These are phyloP conservation scores for Sungouiella thailandica DNA, from an alignment of 805 yeast species.

Conservation along the genomic window DNA sequence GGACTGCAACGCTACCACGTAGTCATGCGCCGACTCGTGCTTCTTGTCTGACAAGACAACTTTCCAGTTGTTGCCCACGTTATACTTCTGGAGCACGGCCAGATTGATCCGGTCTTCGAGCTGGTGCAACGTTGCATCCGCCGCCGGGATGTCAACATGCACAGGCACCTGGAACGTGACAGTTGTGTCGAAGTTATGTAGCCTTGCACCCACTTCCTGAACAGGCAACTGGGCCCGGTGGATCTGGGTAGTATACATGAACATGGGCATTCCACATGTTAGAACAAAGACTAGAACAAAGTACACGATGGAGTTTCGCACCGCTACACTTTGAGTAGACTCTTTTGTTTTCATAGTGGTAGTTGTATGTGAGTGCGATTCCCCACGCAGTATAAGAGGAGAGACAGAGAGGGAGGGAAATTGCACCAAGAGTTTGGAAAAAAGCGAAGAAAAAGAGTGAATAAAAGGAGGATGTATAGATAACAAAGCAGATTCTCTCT, in stretches of 20 bases:
- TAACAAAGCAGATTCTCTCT: no score
- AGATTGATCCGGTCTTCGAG: conserved; percentile 35
- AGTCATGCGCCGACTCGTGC: conserved; percentile 21
- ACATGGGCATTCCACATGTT: conserved; percentile 52
- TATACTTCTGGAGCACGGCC: conserved; percentile 16
- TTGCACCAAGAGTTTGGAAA: no score
- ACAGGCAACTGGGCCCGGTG: conserved; percentile 59
- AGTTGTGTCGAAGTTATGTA: conserved; percentile 14
- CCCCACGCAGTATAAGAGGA: no score
- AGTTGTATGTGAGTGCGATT: no score
- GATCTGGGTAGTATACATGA: conserved; percentile 56
- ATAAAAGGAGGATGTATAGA: no score
- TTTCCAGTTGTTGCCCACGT: conserved; percentile 26
- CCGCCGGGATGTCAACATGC: conserved; percentile 31
- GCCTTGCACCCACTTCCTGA: conserved; percentile 31
- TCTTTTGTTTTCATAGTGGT: no score
- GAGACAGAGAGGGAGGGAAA: no score
- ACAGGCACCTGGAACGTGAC: conserved; percentile 39
- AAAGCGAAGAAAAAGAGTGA: no score
- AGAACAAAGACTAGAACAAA: conserved; percentile 16
- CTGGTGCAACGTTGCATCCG: conserved; percentile 25
- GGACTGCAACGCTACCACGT: conserved; percentile 31
- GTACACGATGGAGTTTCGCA: conserved; percentile 5
- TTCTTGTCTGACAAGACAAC: conserved; percentile 16
- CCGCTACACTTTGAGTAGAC: no score